These are phyloP conservation scores for Leccinum broughii DNA, from an alignment of 768 basidiomycete species.

Conservation along the genomic window DNA sequence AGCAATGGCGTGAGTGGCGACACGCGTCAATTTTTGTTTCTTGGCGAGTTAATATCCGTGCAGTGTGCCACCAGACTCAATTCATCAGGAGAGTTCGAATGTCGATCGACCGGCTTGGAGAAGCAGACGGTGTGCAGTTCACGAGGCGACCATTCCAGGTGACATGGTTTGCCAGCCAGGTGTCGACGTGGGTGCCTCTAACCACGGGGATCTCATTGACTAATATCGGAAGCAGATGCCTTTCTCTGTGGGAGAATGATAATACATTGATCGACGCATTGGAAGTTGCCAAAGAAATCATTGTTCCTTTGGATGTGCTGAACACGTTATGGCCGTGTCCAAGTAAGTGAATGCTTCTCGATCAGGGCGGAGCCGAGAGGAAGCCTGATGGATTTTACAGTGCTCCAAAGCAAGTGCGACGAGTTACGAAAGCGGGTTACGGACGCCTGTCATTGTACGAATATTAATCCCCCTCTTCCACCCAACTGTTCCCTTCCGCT, in stretches of 20 bases:
- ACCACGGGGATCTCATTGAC: not conserved
- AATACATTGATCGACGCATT: slow-evolving; percentile 55
- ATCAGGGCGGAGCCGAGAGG: slow-evolving; percentile 12
- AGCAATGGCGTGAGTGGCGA: slow-evolving; percentile 71
- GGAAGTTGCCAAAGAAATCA: slow-evolving; percentile 64
- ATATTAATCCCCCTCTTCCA: slow-evolving; percentile 43
- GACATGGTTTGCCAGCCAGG: slow-evolving; percentile 69
- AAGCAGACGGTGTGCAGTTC: slow-evolving; percentile 53
- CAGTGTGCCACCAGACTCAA: slow-evolving; percentile 69
- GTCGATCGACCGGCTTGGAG: slow-evolving; percentile 53
- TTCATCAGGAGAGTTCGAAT: slow-evolving; percentile 61
- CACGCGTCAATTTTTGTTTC: not conserved
- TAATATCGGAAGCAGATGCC: slow-evolving; percentile 44
- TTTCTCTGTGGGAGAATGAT: slow-evolving; percentile 68
- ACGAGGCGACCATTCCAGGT: slow-evolving; percentile 70
- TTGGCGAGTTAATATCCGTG: slow-evolving; percentile 6
- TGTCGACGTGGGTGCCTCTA: slow-evolving; percentile 50
- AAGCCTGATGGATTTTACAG: slow-evolving; percentile 30
- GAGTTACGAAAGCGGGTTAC: slow-evolving; percentile 50
- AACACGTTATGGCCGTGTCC: slow-evolving; percentile 69
- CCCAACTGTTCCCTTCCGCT: slow-evolving; percentile 40
- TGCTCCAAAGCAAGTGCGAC: slow-evolving; percentile 47
- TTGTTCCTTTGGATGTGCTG: slow-evolving; percentile 63
- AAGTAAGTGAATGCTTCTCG: slow-evolving; percentile 34
- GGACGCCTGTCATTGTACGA: slow-evolving; percentile 46